Evolutionary conservation across 208 protist genomes (phyloP), one percentile per base, ranked within the genome.

Genomic region (Leishmania guyanensis): DNA sequence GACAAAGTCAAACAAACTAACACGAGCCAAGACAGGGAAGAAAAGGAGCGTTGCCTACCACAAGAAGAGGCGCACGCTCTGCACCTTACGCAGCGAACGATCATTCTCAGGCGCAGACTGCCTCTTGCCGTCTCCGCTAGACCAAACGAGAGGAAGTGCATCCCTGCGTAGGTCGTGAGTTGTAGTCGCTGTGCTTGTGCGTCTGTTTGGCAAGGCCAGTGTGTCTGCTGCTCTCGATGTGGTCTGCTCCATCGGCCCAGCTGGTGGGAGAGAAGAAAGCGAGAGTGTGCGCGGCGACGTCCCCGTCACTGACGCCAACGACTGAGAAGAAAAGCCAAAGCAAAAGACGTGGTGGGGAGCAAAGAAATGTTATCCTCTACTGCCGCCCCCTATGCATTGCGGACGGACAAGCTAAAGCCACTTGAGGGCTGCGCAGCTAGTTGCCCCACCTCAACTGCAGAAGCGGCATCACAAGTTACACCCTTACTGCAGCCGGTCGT

Each of bases 401-500:
- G 77, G 0, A 33, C 50, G 5, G 72, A 82, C 17, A 95, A 95
- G 76, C 75, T 95, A 36, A 90, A 76, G 53, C 65, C 83, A 2
- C 81, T 89, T 2, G 29, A 54, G n/a, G 10, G 17, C 53, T 78
- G 56, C 22, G 17, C 51, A 10, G 46, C 48, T 8, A 3, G 4
- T 39, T 51, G 8, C 22, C 3, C 22, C 22, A 46, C 3, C 22
- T 29, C 68, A 0, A 10, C 36, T 20, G 17, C 68, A 3, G 43
- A 51, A 33, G n/a, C 9, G n/a, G 50, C 74, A 36, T 29, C 74
- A 5, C 17, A 17, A 22, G 43, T 1, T 2, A 16, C 29, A 17
- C 54, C 50, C 2, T 20, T 82, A 33, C 66, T 64, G 12, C 76
- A 80, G 50, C 86, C 93, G 0, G 88, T 89, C 0, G 88, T 97